Evolutionary conservation across 2,329 filamentous ascomycete species (phyloP), one percentile per base, ranked within the genome.

Genomic region (Xylariaceae sp.): DNA sequence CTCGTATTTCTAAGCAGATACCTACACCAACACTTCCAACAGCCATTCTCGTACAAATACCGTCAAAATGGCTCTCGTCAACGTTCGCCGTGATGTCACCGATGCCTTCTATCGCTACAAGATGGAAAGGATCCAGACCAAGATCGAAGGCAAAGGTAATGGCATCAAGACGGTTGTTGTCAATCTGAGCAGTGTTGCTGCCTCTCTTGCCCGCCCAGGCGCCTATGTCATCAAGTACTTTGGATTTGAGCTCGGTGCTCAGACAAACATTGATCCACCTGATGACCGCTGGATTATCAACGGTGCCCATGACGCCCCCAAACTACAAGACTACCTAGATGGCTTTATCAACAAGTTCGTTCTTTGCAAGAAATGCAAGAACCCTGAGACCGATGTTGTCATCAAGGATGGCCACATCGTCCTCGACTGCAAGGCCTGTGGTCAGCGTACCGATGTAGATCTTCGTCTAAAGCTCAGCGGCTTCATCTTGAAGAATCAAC

Each of bases 201-300:
- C 89, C 70, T 95, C 93, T 60, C 86, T 99, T 66, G 91, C 91
- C 69, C 93, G 94, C 67, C 93, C 93, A 61, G 91, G 92, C 62
- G 82, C 91, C 70, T 96, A 97, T 75, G 85, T 99, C 72, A 97
- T 99, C 87, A 99, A 99, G 81, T 99, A 96, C 81, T 99, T 99
- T 71, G 94, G 94, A 67, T 97, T 99, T 74, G 94, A 99, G 79
- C 87, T 99, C 54, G 94, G 94, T 73, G 94, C 94, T 67, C 94
- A 97, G 81, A 97, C 94, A 80, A 97, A 97, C 79, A 92, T 92
- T 67, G 94, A 97, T 73, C 93, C 94, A 63, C 87, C 91, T 68
- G 93, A 97, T 74, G 94, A 99, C 74, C 94, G 94, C 73, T 99
- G 94, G 93, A 99, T 99, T 79, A 97, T 99, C 84, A 99, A 99